Evolutionary conservation across 2,329 filamentous ascomycete genomes (phyloP), one percentile per base, ranked within the genome.

Genomic region (Didymella keratinophila): DNA sequence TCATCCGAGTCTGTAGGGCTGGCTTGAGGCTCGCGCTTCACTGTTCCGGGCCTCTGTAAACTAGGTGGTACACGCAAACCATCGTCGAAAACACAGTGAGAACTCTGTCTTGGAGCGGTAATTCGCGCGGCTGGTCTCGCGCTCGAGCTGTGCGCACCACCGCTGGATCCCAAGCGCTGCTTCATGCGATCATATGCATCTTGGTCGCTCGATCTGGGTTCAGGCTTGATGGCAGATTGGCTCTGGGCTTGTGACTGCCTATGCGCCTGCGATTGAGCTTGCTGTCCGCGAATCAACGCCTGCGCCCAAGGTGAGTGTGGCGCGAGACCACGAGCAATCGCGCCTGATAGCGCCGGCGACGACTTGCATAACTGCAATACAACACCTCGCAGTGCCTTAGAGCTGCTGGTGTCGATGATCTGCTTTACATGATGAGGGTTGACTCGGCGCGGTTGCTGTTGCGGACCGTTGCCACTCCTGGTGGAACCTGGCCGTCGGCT

Each of bases 331-430:
- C 74, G 70, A 23, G 63, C 70, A 18, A 75, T 58, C 9, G 74
- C 74, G 6, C 73, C 71, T 32, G 68, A 70, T 9, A 76, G 62
- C 12, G 72, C 71, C 6, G 73, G 72, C 4, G 74, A 76, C 4
- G 65, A 36, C 27, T 67, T 58, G 60, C 74, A 76, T 10, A 76
- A 65, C 7, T 73, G 55, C 6, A 73, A 39, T 8, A 76, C 44
- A 8, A 75, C 62, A 1, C 55, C 51, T 16, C 63, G 62, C 20
- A 76, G 27, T 5, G 58, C 63, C n/a, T 42, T 20, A 18, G 59
- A 42, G 46, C 65, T 58, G 45, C 60, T 67, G 9, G 67, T 71
- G 11, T 67, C 43, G 50, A 76, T 69, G 34, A 76, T 71, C 8
- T 59, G 58, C n/a, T 56, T 58, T 16, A 76, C 56, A 59, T 74